These are phyloP conservation scores for Vaccinium myrtillus DNA, from an alignment of 148 eudicot genomes.

Conservation along the genomic window DNA sequence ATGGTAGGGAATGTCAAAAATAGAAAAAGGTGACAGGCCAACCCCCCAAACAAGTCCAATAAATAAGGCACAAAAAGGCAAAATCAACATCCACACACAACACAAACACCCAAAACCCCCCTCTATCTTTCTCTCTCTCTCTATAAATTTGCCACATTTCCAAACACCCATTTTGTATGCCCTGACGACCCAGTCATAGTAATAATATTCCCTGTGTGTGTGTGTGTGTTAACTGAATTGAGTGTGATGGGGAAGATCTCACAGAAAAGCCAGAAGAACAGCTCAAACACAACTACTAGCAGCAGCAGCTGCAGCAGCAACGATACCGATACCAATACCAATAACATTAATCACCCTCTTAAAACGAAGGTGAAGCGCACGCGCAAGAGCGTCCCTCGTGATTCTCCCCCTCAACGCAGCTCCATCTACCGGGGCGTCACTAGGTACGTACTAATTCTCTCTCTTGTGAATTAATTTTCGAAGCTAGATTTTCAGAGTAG, in stretches of 20 bases:
- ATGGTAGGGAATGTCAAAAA: no score
- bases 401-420: conserved; percentile 69
- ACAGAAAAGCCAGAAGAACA: conserved; percentile 16
- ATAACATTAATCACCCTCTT: background rate
- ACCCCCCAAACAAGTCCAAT: no score
- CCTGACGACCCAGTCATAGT: background rate
- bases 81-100: background rate
- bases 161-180: background rate
- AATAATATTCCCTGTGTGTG: background rate
- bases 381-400: conserved; percentile 49
- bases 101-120: background rate
- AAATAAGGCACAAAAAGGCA: no score
- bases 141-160: background rate
- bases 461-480: no score
- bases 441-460: conserved; percentile 30
- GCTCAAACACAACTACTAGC: background rate
- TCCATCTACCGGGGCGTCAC: conserved; percentile 82
- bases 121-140: background rate
- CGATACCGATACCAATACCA: background rate
- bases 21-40: no score
- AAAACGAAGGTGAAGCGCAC: conserved; percentile 36
- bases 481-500: background rate
- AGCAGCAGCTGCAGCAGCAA: background rate
- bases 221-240: background rate
- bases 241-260: conserved; percentile 39